Evolutionary conservation across 768 basidiomycete species (phyloP), one percentile per base, ranked within the genome.

Genomic region (Asterophora lycoperdoides): DNA sequence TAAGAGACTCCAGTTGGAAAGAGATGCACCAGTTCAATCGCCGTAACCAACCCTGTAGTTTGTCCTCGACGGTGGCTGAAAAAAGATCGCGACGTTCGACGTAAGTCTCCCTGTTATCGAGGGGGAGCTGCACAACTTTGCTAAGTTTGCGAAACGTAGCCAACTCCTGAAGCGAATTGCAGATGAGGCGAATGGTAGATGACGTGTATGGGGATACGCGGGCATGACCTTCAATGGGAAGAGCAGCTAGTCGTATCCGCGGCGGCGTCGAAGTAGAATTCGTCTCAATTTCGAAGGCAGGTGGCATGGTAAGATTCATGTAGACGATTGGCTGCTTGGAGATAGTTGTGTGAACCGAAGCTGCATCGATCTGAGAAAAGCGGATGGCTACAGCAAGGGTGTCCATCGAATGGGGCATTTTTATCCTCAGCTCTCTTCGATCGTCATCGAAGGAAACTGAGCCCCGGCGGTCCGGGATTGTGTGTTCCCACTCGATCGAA

Each of bases 401-500:
- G 18, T 64, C 49, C 10, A 38, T n/a, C 1, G 52, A 30, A 14
- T 56, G 51, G 11, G 46, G 33, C 14, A 74, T 58, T 19, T 51
- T 58, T 40, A 83, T 63, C 5, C 72, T 70, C 14, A 82, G 61
- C 55, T 81, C 77, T 44, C 79, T 66, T 39, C 70, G 67, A 26
- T 79, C 72, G 1, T 67, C 58, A 41, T 70, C 60, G 51, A 76
- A 80, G 30, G 42, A 41, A 23, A 82, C 54, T 11, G 35, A 19
- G n/a, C 69, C 68, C 19, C 46, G 32, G 8, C 48, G 3, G 9
- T 32, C 30, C 23, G 23, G 48, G 37, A 62, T 66, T 6, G 35
- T 13, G 19, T 67, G 62, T 62, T 80, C 78, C 72, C 76, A 81
- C 62, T 86, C 83, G 37, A 77, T 61, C 14, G 84, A 87, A 50